Base-by-base conservation (phyloP, 2,329 filamentous ascomycete genomes). In the Cryoendolithus antarcticus region DNA sequence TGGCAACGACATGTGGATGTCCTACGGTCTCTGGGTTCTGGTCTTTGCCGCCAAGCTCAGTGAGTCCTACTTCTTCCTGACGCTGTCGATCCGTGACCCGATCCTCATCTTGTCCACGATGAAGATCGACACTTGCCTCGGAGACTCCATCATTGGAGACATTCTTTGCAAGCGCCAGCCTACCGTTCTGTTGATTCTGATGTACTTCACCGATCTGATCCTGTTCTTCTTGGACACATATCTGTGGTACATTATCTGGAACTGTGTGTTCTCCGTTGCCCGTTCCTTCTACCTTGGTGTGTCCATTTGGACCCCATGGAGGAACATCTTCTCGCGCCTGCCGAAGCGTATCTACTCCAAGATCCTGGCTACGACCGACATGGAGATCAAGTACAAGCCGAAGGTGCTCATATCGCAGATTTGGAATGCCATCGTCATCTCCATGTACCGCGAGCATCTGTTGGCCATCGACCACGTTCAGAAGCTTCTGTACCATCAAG, bases 311-410 rank as follows among this genome's bases (percentile, higher is more conserved):
- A 95, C 89, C 2, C 91, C 91, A 0, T 98, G 91, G 91, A 80
- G 91, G 61, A 98, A 98, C 61, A 91, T 98, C 51, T 98, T 96
- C 67, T 95, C 93, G 12, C 86, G 91, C 34, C 74, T 98, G 30
- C 91, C 91, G 0, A 98, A 98, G 75, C 88, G 91, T 67, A 93
- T 98, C 53, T 98, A 98, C 65, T 98, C 91, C 21, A 98, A 98
- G 72, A 76, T 98, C 33, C 70, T 98, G 21, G 91, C 91, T 0
- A 98, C 91, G 0, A 96, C 91, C 2, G 91, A 98, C 58, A 98
- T 98, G 93, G 91, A 98, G 65, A 98, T 98, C 71, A 98, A 98
- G 71, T 98, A 98, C 70, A 98, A 98, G 67, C 91, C 91, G 0
- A 98, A 98, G 70, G 91, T 98, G 1, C 70, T 98, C 30, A 96